Percentiles rank a stretch among this genome's conserved stretches.
Conservation (phyloP, 2,329 filamentous ascomycete species). For the Stemphylium lycopersici region DNA sequence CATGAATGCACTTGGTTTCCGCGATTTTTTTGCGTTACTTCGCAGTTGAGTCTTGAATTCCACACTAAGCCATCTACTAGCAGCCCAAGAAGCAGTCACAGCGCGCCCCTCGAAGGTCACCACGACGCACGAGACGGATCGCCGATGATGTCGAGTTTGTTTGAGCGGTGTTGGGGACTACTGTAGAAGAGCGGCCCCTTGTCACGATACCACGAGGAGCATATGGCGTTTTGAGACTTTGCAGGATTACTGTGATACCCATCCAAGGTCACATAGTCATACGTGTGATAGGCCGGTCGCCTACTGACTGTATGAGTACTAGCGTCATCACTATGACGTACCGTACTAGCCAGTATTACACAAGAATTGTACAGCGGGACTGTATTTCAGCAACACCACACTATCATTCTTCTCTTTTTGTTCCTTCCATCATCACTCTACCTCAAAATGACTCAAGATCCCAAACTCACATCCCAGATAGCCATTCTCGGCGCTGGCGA, state of each 20-base stretch:
- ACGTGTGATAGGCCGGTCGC: background rate
- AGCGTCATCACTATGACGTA: slow-evolving; percentile 25
- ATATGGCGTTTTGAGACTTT: background rate
- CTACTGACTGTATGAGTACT: slow-evolving; percentile 12
- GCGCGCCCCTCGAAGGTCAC: background rate
- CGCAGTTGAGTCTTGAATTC: background rate
- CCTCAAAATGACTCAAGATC: slow-evolving; percentile 14
- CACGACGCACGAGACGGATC: background rate
- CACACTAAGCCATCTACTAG: slow-evolving; percentile 9
- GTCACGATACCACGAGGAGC: background rate
- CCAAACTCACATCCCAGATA: slow-evolving; percentile 28
- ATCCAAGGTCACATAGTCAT: background rate
- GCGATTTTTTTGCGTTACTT: slow-evolving; percentile 6
- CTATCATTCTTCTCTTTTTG: background rate
- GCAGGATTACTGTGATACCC: background rate
- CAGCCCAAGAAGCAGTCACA: background rate
- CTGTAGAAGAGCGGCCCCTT: background rate
- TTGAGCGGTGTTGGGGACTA: background rate
- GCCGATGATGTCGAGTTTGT: background rate
- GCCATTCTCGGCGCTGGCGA: slow-evolving; percentile 32
- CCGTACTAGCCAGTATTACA: background rate
- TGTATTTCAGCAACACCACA: background rate
- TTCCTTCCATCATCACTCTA: background rate
- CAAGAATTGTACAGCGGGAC: background rate
- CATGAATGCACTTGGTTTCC: slow-evolving; percentile 24